These are phyloP conservation scores for Cercospora janseana DNA, from an alignment of 2,329 filamentous ascomycete genomes.

Conservation along the genomic window DNA sequence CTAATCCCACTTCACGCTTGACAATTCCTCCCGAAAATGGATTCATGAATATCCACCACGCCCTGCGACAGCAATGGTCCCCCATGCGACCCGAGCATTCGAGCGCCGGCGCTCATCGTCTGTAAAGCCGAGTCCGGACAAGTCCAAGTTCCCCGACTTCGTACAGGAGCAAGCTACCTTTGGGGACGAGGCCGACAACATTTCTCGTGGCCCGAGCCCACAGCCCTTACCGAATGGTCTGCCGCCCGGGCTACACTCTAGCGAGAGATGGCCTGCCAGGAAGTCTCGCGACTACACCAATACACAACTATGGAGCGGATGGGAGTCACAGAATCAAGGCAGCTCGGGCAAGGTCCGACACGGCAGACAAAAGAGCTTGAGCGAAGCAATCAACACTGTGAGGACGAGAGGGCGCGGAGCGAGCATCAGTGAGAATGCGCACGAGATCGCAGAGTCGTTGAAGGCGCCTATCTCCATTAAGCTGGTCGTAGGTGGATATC, in stretches of 20 bases:
- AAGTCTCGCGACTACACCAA: constrained; percentile 39
- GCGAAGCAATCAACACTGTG: constrained; percentile 82
- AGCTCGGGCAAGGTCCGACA: constrained; percentile 52
- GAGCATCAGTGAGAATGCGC: constrained; percentile 88
- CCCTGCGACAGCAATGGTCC: constrained; percentile 25
- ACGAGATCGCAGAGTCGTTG: constrained; percentile 87
- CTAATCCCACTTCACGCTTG: not conserved
- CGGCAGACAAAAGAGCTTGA: constrained; percentile 77
- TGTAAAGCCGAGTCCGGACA: constrained; percentile 24
- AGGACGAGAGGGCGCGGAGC: constrained; percentile 64
- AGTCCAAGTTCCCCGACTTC: constrained; percentile 47
- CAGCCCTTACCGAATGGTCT: constrained; percentile 35
- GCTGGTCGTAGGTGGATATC: constrained; percentile 66
- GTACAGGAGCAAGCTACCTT: constrained; percentile 36
- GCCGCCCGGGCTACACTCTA: constrained; percentile 38
- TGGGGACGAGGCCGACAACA: constrained; percentile 26
- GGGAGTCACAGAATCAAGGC: constrained; percentile 39
- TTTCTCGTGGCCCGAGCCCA: constrained; percentile 33
- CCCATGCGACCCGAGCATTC: constrained; percentile 28
- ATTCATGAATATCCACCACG: not conserved
- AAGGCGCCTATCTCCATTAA: constrained; percentile 85
- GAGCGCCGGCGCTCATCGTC: constrained; percentile 34
- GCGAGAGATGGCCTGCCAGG: constrained; percentile 62
- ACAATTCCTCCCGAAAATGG: not conserved
- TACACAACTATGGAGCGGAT: constrained; percentile 46